A percentile compares a stretch with the other conserved stretches of the same genome.
These are phyloP conservation scores for Trypanosoma platydactyli DNA, from an alignment of 208 protist species.

Conservation along the genomic window DNA sequence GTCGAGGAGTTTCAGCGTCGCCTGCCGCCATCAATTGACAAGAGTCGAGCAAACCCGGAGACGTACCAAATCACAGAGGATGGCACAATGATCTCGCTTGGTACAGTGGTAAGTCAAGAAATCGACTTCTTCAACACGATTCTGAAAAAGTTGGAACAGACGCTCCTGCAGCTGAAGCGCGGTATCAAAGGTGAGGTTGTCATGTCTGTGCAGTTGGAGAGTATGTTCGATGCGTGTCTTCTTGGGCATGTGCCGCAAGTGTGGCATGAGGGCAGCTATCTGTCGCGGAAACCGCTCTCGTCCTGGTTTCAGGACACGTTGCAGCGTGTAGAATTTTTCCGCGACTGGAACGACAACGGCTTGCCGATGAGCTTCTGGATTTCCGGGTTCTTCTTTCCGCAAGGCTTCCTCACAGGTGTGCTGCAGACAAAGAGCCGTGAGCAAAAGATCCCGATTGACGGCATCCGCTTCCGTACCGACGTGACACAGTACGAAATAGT, in stretches of 20 bases:
- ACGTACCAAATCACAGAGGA: conserved; percentile 86
- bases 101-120: conserved; percentile 89
- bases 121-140: conserved; percentile 91
- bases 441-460: conserved; percentile 90
- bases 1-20: conserved; percentile 76
- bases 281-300: conserved; percentile 95
- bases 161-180: conserved; percentile 68
- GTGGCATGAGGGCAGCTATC: conserved; percentile 92
- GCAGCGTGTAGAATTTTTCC: conserved; percentile 92
- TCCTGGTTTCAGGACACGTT: conserved; percentile 96
- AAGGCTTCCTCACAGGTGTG: conserved; percentile 92
- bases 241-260: conserved; percentile 91
- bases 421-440: conserved; percentile 91
- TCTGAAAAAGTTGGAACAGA: conserved; percentile 65
- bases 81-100: conserved; percentile 90
- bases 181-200: conserved; percentile 93
- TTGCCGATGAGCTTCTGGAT: conserved; percentile 94
- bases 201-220: conserved; percentile 88
- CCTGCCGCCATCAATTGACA: conserved; percentile 86
- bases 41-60: conserved; percentile 64
- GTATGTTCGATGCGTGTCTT: conserved; percentile 90
- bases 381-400: conserved; percentile 98
- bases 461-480: conserved; percentile 88
- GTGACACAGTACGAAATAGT: conserved; percentile 70
- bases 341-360: conserved; percentile 93